Evolutionary conservation across 176 grass and related monocot genomes (phyloP).

Genomic region (Areca catechu): DNA sequence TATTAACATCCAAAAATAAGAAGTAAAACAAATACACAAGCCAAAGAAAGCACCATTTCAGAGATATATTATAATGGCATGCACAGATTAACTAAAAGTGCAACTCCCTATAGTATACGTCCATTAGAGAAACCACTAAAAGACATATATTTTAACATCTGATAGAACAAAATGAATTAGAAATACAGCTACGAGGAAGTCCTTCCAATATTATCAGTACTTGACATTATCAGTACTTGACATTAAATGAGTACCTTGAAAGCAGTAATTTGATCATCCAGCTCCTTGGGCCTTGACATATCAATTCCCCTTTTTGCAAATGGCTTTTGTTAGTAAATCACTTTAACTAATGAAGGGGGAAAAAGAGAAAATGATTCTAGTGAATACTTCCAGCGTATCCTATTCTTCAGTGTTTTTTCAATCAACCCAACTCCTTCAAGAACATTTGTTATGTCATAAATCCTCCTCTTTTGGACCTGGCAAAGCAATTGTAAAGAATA

Average conservation of each 20-base stretch:
- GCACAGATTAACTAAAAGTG: too few species aligned
- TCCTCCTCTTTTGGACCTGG: constrained; percentile 93
- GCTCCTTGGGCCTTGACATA: constrained; percentile 65
- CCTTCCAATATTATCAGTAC: too few species aligned
- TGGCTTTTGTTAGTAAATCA: constrained; percentile 23
- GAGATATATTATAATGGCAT: too few species aligned
- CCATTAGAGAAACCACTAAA: too few species aligned
- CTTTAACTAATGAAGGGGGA: constrained; percentile 2
- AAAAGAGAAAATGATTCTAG: background rate
- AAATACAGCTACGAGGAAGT: too few species aligned
- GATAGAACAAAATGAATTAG: too few species aligned
- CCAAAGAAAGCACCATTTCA: too few species aligned
- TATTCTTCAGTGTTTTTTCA: constrained; percentile 83
- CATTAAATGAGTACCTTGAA: constrained; percentile 47
- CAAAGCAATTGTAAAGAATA: background rate
- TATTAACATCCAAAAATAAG: too few species aligned
- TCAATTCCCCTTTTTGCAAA: constrained; percentile 60
- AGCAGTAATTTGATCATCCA: constrained; percentile 43
- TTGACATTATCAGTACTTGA: too few species aligned
- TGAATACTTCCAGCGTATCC: constrained; percentile 83
- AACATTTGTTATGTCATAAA: constrained; percentile 99
- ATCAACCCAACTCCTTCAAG: constrained; percentile 91
- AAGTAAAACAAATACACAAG: too few species aligned
- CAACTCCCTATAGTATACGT: too few species aligned
- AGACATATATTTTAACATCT: too few species aligned